Base-by-base conservation (phyloP, 192 early-diverging fungal genomes). In the Coemansia sp. region DNA sequence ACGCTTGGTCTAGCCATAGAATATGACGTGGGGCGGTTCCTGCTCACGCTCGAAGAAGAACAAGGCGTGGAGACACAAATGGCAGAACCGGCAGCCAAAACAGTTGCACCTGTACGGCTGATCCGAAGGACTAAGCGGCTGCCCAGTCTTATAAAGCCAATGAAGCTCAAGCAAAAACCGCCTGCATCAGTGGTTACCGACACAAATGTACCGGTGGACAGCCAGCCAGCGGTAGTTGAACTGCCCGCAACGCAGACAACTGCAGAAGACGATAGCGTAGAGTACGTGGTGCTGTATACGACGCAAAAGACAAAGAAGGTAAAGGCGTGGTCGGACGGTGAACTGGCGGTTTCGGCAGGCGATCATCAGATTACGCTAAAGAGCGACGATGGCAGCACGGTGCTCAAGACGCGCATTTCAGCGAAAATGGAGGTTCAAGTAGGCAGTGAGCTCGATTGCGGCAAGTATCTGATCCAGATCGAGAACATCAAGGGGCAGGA, bases 301-400 rank as follows among this genome's bases (percentile, higher is more conserved):
- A 70, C 67, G 10, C 80, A 82, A 54, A 82, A 77, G 48, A 48
- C 56, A 2, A 77, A 82, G 35, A 82, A 82, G 63, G 60, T 67
- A 27, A 82, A 82, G 64, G 56, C 75, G 27, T 82, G 80, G 80
- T 61, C 70, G 4, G 80, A 82, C 25, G 80, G 80, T 4, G 64
- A 51, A 17, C 32, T 73, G 51, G 12, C 27, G 24, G 60, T 60
- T 17, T 39, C 55, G 11, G 45, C 60, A 7, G 38, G 17, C 35
- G 66, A 67, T 21, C 52, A 57, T 11, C 67, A 62, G 43, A 58
- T 73, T 29, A 54, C 58, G 2, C 65, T 79, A n/a, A 70, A 66
- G 39, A 61, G 54, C 25, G 64, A 73, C 4, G 64, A 65, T 17
- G 76, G 76, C 1, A 35, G 39, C 38, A 67, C 64, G 7, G 12